Base-by-base conservation (phyloP, 768 basidiomycete genomes). In the Lentinula detonsa region DNA sequence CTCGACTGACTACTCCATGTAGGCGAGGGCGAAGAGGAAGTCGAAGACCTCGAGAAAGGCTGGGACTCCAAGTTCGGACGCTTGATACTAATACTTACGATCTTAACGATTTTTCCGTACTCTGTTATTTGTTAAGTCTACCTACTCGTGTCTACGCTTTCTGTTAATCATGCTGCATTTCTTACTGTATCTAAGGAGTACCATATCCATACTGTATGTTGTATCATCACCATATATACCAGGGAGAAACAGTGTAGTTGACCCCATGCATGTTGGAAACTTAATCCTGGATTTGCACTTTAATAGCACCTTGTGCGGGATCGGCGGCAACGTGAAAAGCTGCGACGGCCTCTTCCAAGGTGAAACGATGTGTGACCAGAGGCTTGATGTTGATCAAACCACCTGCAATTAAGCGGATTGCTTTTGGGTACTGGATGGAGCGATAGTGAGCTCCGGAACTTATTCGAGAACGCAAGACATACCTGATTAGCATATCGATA, bases 301-400 rank as follows among this genome's bases (percentile, higher is more conserved):
- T 88, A 68, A 88, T 88, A 42, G 86, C 84, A 6, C 87, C 86
- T 66, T 85, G 85, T 21, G 79, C 61, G 53, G 83, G 82, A 68
- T 88, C 86, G 5, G 87, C 86, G 16, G 86, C 87, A 40, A 87
- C 79, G 65, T 92, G 84, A 76, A 95, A 95, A 1, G 93, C 93
- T 54, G 84, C 74, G 7, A 86, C 79, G 0, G 91, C 88, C 35
- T 88, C 81, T 64, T 90, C 87, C 16, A 95, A 80, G 18, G 77
- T 63, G 70, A 90, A 90, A 11, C 85, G 78, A 65, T 90, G 90
- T 33, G 89, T 90, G n/a, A 93, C 87, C 57, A 94, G 82, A 64
- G 90, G 88, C 64, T 87, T 86, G 61, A 93, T 74, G 65, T 90
- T 78, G 57, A 87, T 82, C 21, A 95, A 73, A 33, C 85, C 82